Evolutionary conservation across 73 alveolate genomes (phyloP), one percentile per base, ranked within the genome.

Genomic region (Loxodes magnus): DNA sequence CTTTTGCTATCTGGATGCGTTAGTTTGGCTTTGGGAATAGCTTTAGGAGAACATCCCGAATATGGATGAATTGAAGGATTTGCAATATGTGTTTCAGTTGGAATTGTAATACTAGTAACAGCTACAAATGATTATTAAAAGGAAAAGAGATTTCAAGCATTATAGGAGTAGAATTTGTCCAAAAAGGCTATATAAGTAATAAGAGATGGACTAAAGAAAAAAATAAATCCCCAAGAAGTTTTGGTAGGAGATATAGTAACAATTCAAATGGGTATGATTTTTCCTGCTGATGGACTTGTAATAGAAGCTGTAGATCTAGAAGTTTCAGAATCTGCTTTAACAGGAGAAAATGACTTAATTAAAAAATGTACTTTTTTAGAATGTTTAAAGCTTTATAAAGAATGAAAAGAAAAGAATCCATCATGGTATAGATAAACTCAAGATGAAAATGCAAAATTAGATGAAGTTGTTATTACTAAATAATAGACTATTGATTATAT

Each of bases 1-100:
- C 70, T 86, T 46, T 39, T 67, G 5, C 56, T 82, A 3, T 79
- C 88, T 17, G 97, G 89, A 24, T 48, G 62, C 4, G 79, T 59
- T 29, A 71, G 78, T 55, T 46, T 80, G 0, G 59, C 62, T 16
- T 58, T 80, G 33, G 94, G 82, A n/a, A 61, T 60, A 33, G 74
- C 89, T 9, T 74, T 39, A 19, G 87, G 34, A 26, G 68, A 37
- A 28, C 71, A 79, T 28, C 71, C 85, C 36, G 74, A 67, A 16
- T 66, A 61, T 4, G 97, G 84, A 19, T 86, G 97, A 94, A 74
- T 86, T 14, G 97, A 86, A 62, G 97, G 94, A 21, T 78, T 62
- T 14, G 70, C 75, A 34, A 81, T 81, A 37, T 51, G 74, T 24
- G 44, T 74, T 6, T 89, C 90, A 12, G 94, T 81, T 21, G 15